These are phyloP conservation scores for Malassezia pachydermatis DNA, from an alignment of 1,284 basidiomycete genomes.

Conservation along the genomic window DNA sequence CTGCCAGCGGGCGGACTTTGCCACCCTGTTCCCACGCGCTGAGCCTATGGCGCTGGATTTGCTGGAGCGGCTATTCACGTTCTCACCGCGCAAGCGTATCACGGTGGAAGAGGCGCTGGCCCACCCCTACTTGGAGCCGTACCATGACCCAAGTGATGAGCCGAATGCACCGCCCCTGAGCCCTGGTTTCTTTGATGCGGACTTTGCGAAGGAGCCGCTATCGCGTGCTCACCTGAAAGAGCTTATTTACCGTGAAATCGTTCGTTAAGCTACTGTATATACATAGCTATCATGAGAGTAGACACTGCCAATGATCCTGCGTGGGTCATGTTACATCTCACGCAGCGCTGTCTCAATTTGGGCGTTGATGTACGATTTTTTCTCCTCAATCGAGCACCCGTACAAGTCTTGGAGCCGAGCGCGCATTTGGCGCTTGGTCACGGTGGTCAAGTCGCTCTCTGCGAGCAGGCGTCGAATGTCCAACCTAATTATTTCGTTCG, in stretches of 20 bases:
- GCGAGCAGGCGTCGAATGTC: constrained; percentile 39
- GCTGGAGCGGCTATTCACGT: constrained; percentile 72
- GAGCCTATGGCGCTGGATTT: constrained; percentile 59
- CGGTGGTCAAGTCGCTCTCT: constrained; percentile 31
- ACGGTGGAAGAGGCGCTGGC: constrained; percentile 45
- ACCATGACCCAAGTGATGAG: constrained; percentile 47
- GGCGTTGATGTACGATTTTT: constrained; percentile 40
- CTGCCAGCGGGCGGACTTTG: constrained; percentile 70
- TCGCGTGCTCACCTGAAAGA: constrained; percentile 48
- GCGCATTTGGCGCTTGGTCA: constrained; percentile 39
- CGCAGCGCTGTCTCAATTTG: constrained; percentile 32
- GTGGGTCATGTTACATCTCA: neutral
- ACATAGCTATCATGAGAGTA: constrained; percentile 6
- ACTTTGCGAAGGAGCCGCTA: constrained; percentile 49
- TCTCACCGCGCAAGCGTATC: constrained; percentile 49
- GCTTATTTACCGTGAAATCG: constrained; percentile 41
- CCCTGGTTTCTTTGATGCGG: constrained; percentile 44
- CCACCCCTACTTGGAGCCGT: constrained; percentile 44
- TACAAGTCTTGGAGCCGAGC: constrained; percentile 34
- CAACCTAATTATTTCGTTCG: constrained; percentile 30
- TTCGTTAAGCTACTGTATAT: constrained; percentile 6
- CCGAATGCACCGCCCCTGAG: constrained; percentile 40
- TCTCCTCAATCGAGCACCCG: constrained; percentile 27
- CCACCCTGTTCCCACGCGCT: constrained; percentile 65
- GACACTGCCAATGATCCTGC: neutral